Conservation (phyloP, 1,284 basidiomycete genomes). For the Cryptococcus sp. region DNA sequence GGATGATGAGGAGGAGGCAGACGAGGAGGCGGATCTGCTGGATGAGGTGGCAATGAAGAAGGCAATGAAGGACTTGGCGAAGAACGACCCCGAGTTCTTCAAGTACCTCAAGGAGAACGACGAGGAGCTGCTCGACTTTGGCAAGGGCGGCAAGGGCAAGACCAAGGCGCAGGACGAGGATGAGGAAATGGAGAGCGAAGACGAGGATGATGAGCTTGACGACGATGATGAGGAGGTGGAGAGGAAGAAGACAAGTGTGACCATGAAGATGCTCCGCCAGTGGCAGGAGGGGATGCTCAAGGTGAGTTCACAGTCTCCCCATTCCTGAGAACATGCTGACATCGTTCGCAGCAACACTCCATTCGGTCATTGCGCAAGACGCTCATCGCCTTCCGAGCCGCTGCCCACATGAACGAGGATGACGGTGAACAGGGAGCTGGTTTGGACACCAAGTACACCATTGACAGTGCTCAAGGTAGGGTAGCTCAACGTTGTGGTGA, state of each 20-base stretch:
- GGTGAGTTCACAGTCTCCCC: constrained; percentile 53
- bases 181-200: constrained; percentile 50
- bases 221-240: constrained; percentile 48
- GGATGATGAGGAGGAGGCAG: constrained; percentile 42
- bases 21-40: constrained; percentile 54
- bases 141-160: constrained; percentile 47
- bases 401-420: constrained; percentile 85
- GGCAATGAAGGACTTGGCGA: constrained; percentile 81
- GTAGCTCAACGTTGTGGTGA: not conserved
- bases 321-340: not conserved
- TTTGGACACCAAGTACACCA: constrained; percentile 65
- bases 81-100: constrained; percentile 98
- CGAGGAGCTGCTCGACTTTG: constrained; percentile 77
- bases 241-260: constrained; percentile 55
- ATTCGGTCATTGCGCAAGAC: constrained; percentile 79
- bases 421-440: constrained; percentile 55
- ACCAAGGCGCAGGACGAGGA: constrained; percentile 54
- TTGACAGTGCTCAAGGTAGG: constrained; percentile 69
- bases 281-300: constrained; percentile 93
- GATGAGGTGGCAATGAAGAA: constrained; percentile 63
- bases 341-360: constrained; percentile 67
- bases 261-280: constrained; percentile 66
- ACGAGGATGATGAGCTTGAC: constrained; percentile 52
- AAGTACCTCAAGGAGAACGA: constrained; percentile 98
- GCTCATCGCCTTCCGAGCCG: constrained; percentile 82